Evolutionary conservation across 148 eudicot species (phyloP).

Genomic region (Nepenthes gracilis): DNA sequence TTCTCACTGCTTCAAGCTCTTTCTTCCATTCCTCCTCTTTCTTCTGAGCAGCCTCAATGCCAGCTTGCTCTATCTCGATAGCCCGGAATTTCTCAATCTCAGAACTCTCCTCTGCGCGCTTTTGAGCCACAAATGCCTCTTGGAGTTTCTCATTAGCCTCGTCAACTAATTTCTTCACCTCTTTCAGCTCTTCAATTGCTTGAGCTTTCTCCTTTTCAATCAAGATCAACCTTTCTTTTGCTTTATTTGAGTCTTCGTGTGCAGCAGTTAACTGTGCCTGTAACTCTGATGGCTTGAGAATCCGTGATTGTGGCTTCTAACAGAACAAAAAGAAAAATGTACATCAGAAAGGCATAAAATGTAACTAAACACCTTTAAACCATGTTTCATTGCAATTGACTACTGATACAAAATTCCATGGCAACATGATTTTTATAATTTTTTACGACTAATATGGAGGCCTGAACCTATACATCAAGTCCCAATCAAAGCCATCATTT

Average conservation of each 20-base stretch:
- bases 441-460: no score
- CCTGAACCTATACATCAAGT: no score
- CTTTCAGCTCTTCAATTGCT: constrained; percentile 49
- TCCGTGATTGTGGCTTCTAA: constrained; percentile 61
- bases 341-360: constrained; percentile 3
- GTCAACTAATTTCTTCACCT: constrained; percentile 59
- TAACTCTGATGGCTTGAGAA: constrained; percentile 63
- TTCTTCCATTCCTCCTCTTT: constrained; percentile 77
- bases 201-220: constrained; percentile 71
- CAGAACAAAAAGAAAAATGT: constrained; percentile 2
- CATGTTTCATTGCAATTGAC: no score
- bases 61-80: constrained; percentile 75
- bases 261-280: constrained; percentile 56
- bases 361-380: neutral
- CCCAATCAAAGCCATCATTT: no score
- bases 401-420: no score
- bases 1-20: constrained; percentile 58
- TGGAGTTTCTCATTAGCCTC: constrained; percentile 71
- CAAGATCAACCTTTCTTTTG: constrained; percentile 48
- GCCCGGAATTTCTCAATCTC: constrained; percentile 90
- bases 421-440: no score
- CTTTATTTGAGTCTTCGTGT: constrained; percentile 76
- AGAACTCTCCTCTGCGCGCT: constrained; percentile 62
- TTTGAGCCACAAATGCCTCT: constrained; percentile 81
- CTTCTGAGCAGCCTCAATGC: constrained; percentile 66